phyloP scores from a whole-genome alignment of 495 filamentous ascomycete species.

The Alectoria sarmentosa region DNA sequence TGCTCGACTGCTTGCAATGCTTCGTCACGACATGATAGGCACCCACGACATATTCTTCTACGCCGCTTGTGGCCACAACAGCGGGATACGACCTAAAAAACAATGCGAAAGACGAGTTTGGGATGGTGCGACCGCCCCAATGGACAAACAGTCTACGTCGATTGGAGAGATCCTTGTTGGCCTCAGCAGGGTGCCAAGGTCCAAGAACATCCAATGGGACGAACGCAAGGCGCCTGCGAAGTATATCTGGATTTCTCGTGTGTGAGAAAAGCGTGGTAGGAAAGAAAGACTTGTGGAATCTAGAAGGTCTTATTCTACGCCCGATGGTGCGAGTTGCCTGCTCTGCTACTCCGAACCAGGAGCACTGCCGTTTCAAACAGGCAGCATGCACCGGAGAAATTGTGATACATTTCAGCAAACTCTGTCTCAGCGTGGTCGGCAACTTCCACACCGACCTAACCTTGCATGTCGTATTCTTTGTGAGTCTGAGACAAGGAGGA shows the following conservation, averaged over 20 bases:
- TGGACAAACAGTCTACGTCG: background rate
- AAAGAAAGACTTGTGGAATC: background rate
- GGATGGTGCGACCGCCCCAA: background rate
- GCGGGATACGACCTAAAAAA: background rate
- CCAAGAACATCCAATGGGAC: background rate
- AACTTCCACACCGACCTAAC: no score
- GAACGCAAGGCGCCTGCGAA: background rate
- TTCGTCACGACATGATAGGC: no score
- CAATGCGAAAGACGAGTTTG: background rate
- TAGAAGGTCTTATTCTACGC: background rate
- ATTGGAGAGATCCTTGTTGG: background rate
- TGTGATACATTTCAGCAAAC: background rate
- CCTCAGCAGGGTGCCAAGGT: background rate
- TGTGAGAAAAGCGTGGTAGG: background rate
- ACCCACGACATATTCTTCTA: background rate
- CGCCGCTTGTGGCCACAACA: background rate
- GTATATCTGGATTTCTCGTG: background rate
- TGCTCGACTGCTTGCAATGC: background rate
- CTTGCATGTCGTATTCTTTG: slow-evolving; percentile 3
- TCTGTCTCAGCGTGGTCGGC: background rate
- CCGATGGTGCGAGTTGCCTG: background rate
- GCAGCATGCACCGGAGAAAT: background rate
- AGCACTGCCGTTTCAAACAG: background rate
- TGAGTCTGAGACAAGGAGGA: background rate
- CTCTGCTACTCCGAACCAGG: background rate